Evolutionary conservation across 352 stramenopile genomes (phyloP).

Genomic region (Phytophthora crassamura): DNA sequence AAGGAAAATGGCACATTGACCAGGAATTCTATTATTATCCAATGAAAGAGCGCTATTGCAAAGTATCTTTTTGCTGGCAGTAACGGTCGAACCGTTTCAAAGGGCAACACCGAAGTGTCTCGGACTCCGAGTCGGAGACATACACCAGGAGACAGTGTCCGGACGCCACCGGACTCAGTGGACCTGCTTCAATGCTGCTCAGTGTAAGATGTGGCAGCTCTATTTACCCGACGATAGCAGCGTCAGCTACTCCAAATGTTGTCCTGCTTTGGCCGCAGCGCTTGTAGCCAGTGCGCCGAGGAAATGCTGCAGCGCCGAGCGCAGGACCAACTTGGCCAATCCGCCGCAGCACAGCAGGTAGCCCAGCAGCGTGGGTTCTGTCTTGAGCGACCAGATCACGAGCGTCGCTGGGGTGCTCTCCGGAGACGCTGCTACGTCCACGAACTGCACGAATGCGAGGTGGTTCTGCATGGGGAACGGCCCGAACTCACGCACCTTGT

Average conservation of each 20-base stretch:
- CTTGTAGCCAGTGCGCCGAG: conserved; percentile 33
- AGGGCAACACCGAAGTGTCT: too few relatives aligned
- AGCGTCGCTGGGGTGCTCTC: conserved; percentile 50
- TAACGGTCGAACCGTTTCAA: neutral
- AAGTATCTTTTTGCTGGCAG: conserved; percentile 1
- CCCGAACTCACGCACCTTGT: conserved; percentile 59
- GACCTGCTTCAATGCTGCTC: neutral
- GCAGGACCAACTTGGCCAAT: conserved; percentile 45
- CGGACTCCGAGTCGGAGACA: too few relatives aligned
- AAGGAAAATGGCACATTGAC: conserved; percentile 1
- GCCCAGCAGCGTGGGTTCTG: conserved; percentile 41
- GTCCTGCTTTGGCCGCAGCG: conserved; percentile 17
- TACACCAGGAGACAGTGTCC: too few relatives aligned
- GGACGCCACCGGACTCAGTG: neutral
- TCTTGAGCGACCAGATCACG: conserved; percentile 61
- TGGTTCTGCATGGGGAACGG: conserved; percentile 59
- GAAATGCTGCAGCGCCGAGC: conserved; percentile 39
- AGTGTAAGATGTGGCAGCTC: neutral
- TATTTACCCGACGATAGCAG: neutral
- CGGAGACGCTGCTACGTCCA: conserved; percentile 50
- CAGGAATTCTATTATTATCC: neutral
- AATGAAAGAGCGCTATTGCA: conserved; percentile 5
- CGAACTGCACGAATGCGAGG: conserved; percentile 70
- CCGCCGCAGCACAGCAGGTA: conserved; percentile 60
- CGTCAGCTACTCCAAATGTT: conserved; percentile 27